These are phyloP conservation scores for Tuber umbilicatum DNA, from an alignment of 495 filamentous ascomycete genomes.

Conservation along the genomic window DNA sequence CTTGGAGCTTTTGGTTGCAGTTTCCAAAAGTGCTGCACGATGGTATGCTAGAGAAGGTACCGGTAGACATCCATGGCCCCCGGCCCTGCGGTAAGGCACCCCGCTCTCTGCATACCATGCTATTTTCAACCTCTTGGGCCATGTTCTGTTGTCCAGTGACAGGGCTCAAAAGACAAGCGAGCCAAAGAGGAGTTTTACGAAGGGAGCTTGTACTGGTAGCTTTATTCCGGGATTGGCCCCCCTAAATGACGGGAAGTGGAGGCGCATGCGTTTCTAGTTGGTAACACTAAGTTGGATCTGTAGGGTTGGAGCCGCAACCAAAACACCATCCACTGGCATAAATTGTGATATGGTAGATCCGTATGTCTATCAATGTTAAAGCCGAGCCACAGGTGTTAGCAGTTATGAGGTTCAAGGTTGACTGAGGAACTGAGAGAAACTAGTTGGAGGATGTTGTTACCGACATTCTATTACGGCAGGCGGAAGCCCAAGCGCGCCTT, in stretches of 20 bases:
- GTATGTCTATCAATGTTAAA: not conserved
- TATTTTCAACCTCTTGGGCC: not conserved
- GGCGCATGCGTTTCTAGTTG: constrained; percentile 3
- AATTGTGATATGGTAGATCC: not conserved
- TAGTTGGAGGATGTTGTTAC: not conserved
- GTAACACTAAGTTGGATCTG: not conserved
- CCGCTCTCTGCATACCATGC: not conserved
- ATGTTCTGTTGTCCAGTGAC: not conserved
- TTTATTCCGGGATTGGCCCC: not conserved
- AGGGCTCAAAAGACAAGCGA: not conserved
- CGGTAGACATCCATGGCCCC: not conserved
- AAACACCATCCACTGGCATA: not conserved
- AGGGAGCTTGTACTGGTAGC: not conserved
- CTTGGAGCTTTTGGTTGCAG: not conserved
- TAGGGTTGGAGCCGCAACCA: not conserved
- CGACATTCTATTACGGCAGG: not conserved
- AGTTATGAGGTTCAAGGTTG: not conserved
- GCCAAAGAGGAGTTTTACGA: not conserved
- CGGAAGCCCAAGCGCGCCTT: not conserved
- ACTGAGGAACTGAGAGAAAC: not conserved
- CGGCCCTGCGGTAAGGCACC: not conserved
- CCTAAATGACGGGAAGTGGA: not conserved
- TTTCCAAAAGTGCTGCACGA: not conserved
- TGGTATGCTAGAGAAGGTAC: not conserved
- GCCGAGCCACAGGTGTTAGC: not conserved